Base-by-base conservation (phyloP, 306 rosid genomes). In the Styphnolobium japonicum region DNA sequence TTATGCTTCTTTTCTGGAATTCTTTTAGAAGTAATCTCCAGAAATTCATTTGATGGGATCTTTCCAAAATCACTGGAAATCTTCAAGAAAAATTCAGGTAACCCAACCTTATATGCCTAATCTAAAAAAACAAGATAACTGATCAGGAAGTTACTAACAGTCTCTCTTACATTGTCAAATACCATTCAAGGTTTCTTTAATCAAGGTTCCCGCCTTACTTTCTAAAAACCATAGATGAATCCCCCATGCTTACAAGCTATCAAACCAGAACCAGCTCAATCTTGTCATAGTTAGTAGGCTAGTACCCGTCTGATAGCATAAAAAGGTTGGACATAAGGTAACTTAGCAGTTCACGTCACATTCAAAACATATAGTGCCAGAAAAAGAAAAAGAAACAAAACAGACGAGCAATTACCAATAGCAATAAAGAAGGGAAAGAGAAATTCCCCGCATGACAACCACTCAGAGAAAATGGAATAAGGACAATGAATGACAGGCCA, bases 41-140 rank as follows among this genome's bases (percentile, higher is more conserved):
- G 67, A 79, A 79, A 56, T 49, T 33, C 40, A 45, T 43, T 25
- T 45, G 58, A 78, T 22, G 16, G 31, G 43, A 55, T 66, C 64
- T 78, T 64, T 42, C 68, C 75, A 34, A 72, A 65, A 71, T 55
- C 56, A 48, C 65, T 14, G 49, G 39, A 64, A 53, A 23, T 37
- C 16, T 15, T 34, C 48, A 3, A 45, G 37, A 71, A 60, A 49
- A 62, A n/a, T 56, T 62, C 49, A 55, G 12, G 45, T 31, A 22
- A 63, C n/a, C n/a, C 33, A 36, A 49, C 31, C 21, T 58, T 37
- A 8, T 15, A 67, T 56, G 36, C 27, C 34, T 56, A 64, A 66
- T 18, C 58, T 19, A 7, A 36, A 67, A 37, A 55, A 58, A 29
- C 25, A 67, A 56, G 39, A 25, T 29, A 48, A 9, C n/a, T 34